Evolutionary conservation across 352 stramenopile species (phyloP).

Genomic region (Pythium scleroteichum): DNA sequence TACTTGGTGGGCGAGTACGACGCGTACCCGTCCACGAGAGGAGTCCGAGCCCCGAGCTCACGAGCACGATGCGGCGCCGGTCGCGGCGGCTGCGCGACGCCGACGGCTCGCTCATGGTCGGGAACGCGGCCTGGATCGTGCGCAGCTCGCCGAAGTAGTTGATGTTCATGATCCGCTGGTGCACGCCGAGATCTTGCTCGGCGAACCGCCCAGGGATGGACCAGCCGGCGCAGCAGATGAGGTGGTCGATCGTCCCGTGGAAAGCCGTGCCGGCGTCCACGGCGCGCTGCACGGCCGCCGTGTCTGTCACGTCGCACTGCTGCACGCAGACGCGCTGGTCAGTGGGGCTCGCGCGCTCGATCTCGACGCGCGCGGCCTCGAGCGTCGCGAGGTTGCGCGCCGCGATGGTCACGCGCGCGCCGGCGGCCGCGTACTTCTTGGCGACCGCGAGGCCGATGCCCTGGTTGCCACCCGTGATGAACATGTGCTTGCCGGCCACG

Average conservation of each 20-base stretch:
- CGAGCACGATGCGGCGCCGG: constrained; percentile 40
- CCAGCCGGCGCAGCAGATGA: constrained; percentile 51
- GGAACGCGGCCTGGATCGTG: constrained; percentile 44
- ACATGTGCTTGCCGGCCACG: constrained; percentile 72
- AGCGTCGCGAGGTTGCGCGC: constrained; percentile 37
- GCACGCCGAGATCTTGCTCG: constrained; percentile 41
- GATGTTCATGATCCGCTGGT: constrained; percentile 51
- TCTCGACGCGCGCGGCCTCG: constrained; percentile 37
- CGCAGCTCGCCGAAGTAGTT: constrained; percentile 65
- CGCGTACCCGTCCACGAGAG: constrained; percentile 48
- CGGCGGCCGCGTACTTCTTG: constrained; percentile 43
- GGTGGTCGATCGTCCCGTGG: constrained; percentile 46
- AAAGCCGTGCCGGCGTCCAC: constrained; percentile 47
- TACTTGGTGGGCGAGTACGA: constrained; percentile 52
- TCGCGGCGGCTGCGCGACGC: not conserved
- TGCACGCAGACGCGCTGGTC: constrained; percentile 37
- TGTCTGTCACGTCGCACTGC: constrained; percentile 49
- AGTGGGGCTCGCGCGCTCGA: constrained; percentile 16
- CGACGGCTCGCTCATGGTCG: constrained; percentile 30
- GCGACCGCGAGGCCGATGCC: constrained; percentile 46
- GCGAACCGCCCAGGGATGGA: constrained; percentile 53
- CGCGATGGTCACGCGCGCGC: constrained; percentile 45
- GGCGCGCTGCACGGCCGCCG: constrained; percentile 35
- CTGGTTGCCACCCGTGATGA: constrained; percentile 58
- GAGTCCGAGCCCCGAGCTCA: constrained; percentile 49